Base-by-base conservation (phyloP, 768 basidiomycete species). In the Paxillus ammoniavirescens region DNA sequence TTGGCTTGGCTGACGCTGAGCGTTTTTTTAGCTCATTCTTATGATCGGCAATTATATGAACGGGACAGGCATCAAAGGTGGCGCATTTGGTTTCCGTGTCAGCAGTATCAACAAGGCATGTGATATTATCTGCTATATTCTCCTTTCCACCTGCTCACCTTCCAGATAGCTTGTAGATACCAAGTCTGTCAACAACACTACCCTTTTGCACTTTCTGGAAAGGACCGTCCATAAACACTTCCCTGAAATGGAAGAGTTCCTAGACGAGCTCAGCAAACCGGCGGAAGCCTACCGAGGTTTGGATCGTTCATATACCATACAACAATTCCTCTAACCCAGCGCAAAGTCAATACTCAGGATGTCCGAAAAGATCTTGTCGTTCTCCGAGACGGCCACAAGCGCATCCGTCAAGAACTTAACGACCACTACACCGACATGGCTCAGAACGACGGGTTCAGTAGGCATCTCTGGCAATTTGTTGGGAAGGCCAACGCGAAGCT, bases 21-120 rank as follows among this genome's bases (percentile, higher is more conserved):
- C 23, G 42, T 40, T 4, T 42, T 5, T 42, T 17, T 49, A 87
- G 88, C 81, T 99, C 40, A 97, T 98, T 59, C 84, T 99, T 13
- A 79, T 95, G 61, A 83, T 99, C 60, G 96, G 96, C 41, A 99
- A 99, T 69, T 99, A 93, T 70, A 94, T 98, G 87, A 99, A 99
- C 66, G 93, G 94, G 6, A 89, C 93, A 49, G 93, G 95, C 50
- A 81, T 93, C 62, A 97, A 96, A 69, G 96, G 96, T 51, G 95
- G 95, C 31, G 97, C 97, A 1, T 96, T 91, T 62, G 96, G 96
- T 54, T 99, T 99, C 82, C 85, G 90, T 63, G 84, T 98, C 49
- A 93, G 92, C 73, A 96, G 94, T 70, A 95, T 99, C 72, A 98
- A 99, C 75, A 94, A 94, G 80, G 93, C 87, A 63, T 57, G 73